phyloP scores from a whole-genome alignment of 495 filamentous ascomycete species.

The Aspergillus biplanus region DNA sequence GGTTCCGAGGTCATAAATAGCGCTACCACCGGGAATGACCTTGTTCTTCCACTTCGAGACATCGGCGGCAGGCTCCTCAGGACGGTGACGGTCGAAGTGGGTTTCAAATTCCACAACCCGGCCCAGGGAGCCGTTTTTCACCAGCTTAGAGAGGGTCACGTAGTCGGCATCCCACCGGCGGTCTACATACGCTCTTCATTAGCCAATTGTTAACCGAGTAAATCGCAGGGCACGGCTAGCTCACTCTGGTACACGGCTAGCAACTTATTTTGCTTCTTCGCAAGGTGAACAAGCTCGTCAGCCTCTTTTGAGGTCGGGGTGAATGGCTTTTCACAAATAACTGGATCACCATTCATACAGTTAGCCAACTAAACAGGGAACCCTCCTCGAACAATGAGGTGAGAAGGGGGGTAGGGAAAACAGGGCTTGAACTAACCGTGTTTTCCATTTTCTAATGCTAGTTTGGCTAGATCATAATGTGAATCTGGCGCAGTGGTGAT shows the following conservation, averaged over 20 bases:
- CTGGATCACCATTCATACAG: slow-evolving; percentile 26
- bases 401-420: neutral
- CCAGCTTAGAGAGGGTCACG: slow-evolving; percentile 67
- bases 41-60: slow-evolving; percentile 72
- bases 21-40: slow-evolving; percentile 68
- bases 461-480: slow-evolving; percentile 68
- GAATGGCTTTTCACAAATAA: slow-evolving; percentile 91
- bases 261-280: slow-evolving; percentile 60
- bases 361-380: neutral
- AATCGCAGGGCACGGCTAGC: slow-evolving; percentile 13
- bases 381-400: neutral
- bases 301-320: slow-evolving; percentile 74
- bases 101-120: slow-evolving; percentile 79
- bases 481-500: slow-evolving; percentile 76
- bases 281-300: slow-evolving; percentile 65
- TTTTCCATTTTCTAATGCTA: slow-evolving; percentile 74
- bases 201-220: slow-evolving; percentile 6
- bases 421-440: slow-evolving; percentile 52
- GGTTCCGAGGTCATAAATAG: slow-evolving; percentile 80
- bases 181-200: slow-evolving; percentile 44
- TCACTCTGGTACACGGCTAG: slow-evolving; percentile 84
- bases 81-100: slow-evolving; percentile 82
- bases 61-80: slow-evolving; percentile 50
- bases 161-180: slow-evolving; percentile 87
- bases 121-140: slow-evolving; percentile 59